Conservation (phyloP, 1,284 basidiomycete species). For the Sanguinoderma infundibulare region DNA sequence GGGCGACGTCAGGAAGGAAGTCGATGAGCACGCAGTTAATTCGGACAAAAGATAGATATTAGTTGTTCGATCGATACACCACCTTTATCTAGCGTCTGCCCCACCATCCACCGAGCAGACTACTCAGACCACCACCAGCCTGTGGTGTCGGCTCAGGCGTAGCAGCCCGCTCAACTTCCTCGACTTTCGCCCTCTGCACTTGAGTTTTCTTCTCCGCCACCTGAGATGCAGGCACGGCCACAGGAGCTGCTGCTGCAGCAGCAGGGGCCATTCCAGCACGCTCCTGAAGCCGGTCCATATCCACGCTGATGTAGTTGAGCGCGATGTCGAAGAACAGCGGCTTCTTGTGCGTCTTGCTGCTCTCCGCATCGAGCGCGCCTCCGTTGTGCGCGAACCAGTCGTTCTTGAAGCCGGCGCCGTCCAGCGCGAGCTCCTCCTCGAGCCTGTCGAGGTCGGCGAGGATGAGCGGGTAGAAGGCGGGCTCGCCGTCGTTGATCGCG, state of each 20-base stretch:
- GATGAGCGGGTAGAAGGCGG: constrained; percentile 61
- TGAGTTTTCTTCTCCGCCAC: constrained; percentile 33
- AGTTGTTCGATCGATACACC: background rate
- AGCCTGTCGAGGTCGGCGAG: constrained; percentile 51
- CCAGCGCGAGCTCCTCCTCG: constrained; percentile 51
- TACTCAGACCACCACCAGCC: constrained; percentile 43
- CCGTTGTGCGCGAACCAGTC: constrained; percentile 84
- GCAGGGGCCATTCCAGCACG: constrained; percentile 65
- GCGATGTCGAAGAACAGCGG: constrained; percentile 93
- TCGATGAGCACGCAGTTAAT: too few relatives aligned
- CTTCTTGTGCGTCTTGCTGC: constrained; percentile 65
- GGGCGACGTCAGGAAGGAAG: too few relatives aligned
- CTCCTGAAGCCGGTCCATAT: constrained; percentile 77
- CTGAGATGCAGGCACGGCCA: constrained; percentile 28
- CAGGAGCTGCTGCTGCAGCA: constrained; percentile 12
- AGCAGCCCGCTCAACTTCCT: constrained; percentile 40
- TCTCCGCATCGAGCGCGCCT: constrained; percentile 48
- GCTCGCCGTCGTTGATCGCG: constrained; percentile 44
- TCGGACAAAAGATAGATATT: background rate
- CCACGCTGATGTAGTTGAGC: constrained; percentile 88
- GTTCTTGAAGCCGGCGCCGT: constrained; percentile 66
- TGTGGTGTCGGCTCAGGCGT: constrained; percentile 45
- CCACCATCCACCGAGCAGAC: constrained; percentile 61
- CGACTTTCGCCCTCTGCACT: constrained; percentile 37
- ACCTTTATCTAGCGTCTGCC: constrained; percentile 38